Evolutionary conservation across 2,329 filamentous ascomycete genomes (phyloP).

Genomic region (Aaosphaeria arxii): DNA sequence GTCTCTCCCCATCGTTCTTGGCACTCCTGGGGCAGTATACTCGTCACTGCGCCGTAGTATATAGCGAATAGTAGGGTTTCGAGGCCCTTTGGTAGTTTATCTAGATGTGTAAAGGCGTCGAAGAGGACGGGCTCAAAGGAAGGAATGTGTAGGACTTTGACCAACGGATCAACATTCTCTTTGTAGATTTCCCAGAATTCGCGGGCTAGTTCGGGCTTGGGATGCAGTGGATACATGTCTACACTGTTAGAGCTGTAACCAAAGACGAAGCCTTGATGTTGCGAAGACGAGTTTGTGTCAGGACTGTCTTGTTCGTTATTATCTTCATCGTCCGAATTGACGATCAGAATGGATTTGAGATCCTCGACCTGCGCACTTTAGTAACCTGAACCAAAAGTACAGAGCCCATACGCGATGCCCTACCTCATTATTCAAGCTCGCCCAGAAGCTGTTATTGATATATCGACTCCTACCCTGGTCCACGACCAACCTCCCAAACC

Average conservation of each 20-base stretch:
- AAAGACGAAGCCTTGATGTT: slow-evolving; percentile 70
- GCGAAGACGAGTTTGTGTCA: slow-evolving; percentile 37
- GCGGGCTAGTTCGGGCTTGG: slow-evolving; percentile 61
- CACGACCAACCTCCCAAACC: slow-evolving; percentile 67
- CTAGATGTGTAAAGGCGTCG: slow-evolving; percentile 58
- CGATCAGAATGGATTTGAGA: slow-evolving; percentile 60
- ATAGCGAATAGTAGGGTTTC: slow-evolving; percentile 62
- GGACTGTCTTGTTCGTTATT: slow-evolving; percentile 45
- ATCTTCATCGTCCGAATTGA: slow-evolving; percentile 60
- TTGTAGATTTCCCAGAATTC: slow-evolving; percentile 69
- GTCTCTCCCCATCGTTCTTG: slow-evolving; percentile 50
- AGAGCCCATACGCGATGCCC: not conserved
- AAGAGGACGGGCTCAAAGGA: slow-evolving; percentile 61
- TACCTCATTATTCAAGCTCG: slow-evolving; percentile 72
- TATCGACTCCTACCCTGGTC: slow-evolving; percentile 70
- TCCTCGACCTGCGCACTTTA: slow-evolving; percentile 52
- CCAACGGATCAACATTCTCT: slow-evolving; percentile 70
- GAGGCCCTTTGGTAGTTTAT: slow-evolving; percentile 55
- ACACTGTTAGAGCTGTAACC: slow-evolving; percentile 70
- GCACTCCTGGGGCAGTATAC: slow-evolving; percentile 49
- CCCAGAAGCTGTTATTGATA: slow-evolving; percentile 75
- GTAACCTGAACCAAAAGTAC: not conserved
- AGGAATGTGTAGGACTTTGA: slow-evolving; percentile 70
- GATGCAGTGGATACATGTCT: slow-evolving; percentile 63
- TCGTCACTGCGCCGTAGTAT: slow-evolving; percentile 58